phyloP scores from a whole-genome alignment of 2,329 filamentous ascomycete species.

The Diaporthe ilicicola region DNA sequence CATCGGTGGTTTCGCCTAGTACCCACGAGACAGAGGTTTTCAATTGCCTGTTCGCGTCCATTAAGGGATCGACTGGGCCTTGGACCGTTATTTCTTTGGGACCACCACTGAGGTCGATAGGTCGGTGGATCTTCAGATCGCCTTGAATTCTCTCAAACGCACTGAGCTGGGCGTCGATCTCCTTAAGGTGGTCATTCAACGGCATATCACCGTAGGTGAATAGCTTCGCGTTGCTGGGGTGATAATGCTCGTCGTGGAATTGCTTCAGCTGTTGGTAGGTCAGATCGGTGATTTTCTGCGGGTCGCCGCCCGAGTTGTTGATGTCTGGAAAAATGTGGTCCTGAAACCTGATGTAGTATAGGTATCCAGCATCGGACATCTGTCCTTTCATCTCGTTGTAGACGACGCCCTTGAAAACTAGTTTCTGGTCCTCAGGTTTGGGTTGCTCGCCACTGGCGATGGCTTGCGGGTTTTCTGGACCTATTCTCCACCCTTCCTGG shows the following conservation, averaged over 20 bases:
- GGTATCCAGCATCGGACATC: conserved; percentile 95
- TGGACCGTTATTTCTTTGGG: conserved; percentile 75
- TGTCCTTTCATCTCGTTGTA: conserved; percentile 99
- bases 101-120: conserved; percentile 74
- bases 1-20: conserved; percentile 81
- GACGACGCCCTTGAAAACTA: conserved; percentile 97
- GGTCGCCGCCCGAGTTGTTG: conserved; percentile 96
- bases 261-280: conserved; percentile 88
- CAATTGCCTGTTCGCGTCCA: conserved; percentile 85
- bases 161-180: conserved; percentile 78
- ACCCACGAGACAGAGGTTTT: conserved; percentile 97
- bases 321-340: conserved; percentile 93
- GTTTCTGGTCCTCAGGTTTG: conserved; percentile 67
- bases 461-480: conserved; percentile 84
- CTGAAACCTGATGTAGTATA: conserved; percentile 95
- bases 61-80: conserved; percentile 87
- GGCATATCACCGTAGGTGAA: conserved; percentile 97
- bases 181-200: conserved; percentile 79
- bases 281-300: conserved; percentile 93
- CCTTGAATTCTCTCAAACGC: conserved; percentile 75
- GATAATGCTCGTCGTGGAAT: conserved; percentile 93
- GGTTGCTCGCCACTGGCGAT: conserved; percentile 52
- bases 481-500: conserved; percentile 96
- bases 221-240: conserved; percentile 96
- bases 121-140: conserved; percentile 78